Evolutionary conservation across 1,284 basidiomycete species (phyloP).

Genomic region (Porodaedalea pini): DNA sequence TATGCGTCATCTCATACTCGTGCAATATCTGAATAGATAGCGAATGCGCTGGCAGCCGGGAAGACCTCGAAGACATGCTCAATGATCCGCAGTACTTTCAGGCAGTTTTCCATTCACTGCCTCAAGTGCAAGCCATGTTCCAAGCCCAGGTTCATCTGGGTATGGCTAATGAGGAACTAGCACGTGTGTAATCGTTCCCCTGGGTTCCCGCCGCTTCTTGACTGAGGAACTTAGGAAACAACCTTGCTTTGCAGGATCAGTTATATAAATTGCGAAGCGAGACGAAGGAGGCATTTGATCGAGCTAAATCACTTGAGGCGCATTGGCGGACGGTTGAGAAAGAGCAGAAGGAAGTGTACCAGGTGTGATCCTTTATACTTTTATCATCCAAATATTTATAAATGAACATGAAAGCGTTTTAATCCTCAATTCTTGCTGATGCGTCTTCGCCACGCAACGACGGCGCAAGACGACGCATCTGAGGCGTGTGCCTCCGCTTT

Average conservation of each 20-base stretch:
- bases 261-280: conserved; percentile 72
- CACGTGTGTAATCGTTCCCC: conserved; percentile 50
- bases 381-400: conserved; percentile 5
- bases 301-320: conserved; percentile 75
- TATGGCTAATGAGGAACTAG: conserved; percentile 78
- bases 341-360: conserved; percentile 83
- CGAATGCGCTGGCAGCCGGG: conserved; percentile 47
- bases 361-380: conserved; percentile 46
- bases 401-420: conserved; percentile 55
- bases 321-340: conserved; percentile 83
- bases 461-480: conserved; percentile 83
- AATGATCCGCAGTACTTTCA: conserved; percentile 82
- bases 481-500: conserved; percentile 80
- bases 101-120: conserved; percentile 77
- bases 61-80: conserved; percentile 85
- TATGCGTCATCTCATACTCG: neutral
- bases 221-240: conserved; percentile 50
- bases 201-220: neutral
- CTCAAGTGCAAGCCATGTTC: conserved; percentile 70
- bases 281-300: conserved; percentile 80
- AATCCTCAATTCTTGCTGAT: conserved; percentile 82
- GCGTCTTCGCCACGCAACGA: conserved; percentile 80
- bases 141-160: conserved; percentile 74
- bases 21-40: conserved; percentile 6
- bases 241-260: conserved; percentile 69